Evolutionary conservation across 129 eudicot genomes (phyloP).

Genomic region (Gnaphalium uliginosum): DNA sequence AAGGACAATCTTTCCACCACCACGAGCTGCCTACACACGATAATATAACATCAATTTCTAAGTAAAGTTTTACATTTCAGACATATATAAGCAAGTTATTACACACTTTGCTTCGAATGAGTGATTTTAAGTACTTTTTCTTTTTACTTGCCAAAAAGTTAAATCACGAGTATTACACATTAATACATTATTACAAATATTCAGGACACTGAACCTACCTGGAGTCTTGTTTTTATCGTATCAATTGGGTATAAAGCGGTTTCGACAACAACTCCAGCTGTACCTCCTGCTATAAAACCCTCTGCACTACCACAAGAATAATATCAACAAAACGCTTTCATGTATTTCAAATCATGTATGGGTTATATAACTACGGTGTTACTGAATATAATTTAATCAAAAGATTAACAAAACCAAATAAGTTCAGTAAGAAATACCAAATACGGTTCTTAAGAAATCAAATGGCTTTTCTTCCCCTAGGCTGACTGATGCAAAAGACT

Average conservation of each 20-base stretch:
- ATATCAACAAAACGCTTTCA: conserved; percentile 18
- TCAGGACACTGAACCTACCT: conserved; percentile 52
- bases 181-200: conserved; percentile 11
- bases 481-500: conserved; percentile 79
- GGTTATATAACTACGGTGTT: not conserved
- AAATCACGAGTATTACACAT: not conserved
- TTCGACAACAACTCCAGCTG: conserved; percentile 97
- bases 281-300: conserved; percentile 96
- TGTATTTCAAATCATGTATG: not conserved
- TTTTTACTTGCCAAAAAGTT: no score
- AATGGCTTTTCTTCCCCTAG: conserved; percentile 77
- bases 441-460: conserved; percentile 74
- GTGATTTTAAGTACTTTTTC: not conserved
- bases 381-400: not conserved
- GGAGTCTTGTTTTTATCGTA: conserved; percentile 92
- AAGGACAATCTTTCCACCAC: conserved; percentile 78
- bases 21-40: conserved; percentile 82
- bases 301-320: conserved; percentile 49
- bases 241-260: conserved; percentile 96
- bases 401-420: conserved; percentile 2
- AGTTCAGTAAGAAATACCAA: conserved; percentile 52
- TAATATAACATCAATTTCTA: not conserved
- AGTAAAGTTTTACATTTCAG: not conserved
- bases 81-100: not conserved
- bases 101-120: not conserved